Evolutionary conservation across 306 rosid species (phyloP), one percentile per base, ranked within the genome.

Genomic region (Dalbergia oliveri): DNA sequence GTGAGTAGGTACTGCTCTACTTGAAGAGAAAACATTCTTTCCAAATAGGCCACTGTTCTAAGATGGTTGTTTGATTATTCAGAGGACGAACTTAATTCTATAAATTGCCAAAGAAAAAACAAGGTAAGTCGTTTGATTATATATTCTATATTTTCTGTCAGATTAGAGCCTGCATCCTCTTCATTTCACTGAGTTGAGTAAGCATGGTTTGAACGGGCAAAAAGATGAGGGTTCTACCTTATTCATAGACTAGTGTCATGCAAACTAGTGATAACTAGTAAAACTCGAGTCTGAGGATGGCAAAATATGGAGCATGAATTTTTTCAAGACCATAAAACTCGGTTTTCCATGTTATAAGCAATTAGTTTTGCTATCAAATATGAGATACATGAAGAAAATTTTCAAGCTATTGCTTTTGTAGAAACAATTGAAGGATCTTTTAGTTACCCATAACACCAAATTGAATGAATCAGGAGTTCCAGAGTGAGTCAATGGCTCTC

Each of bases 391-490:
- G 31, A 26, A 26, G 31, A 26, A 26, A 26, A 26, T 26, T 26
- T 26, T 26, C 31, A 26, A n/a, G 13, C 16, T 26, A 15, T 37
- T 26, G 19, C 5, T 14, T 53, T 13, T 69, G 12, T 47, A 23
- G 45, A 61, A 76, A 67, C 5, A 72, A 44, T 44, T 34, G n/a
- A 33, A 3, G 60, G 75, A 50, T 47, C 14, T 64, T 37, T 3
- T 60, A 13, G 10, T 79, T 89, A 94, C 97, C 99, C 99, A 94
- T 88, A 94, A 82, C 72, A 94, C 99, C 87, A 94, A 86, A 67
- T 94, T 94, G 90, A 92, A 94, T 13, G 99, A 87, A 74, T 94
- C 99, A 35, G 99, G 99, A 69, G 84, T 82, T 63, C 99, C 99
- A 4, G 92, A 84, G 73, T 87, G 99, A 81, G 82, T 90, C 86